A percentile compares a stretch with the other conserved stretches of the same genome.
These are phyloP conservation scores for Lactarius evosmus DNA, from an alignment of 768 basidiomycete species.

Conservation along the genomic window DNA sequence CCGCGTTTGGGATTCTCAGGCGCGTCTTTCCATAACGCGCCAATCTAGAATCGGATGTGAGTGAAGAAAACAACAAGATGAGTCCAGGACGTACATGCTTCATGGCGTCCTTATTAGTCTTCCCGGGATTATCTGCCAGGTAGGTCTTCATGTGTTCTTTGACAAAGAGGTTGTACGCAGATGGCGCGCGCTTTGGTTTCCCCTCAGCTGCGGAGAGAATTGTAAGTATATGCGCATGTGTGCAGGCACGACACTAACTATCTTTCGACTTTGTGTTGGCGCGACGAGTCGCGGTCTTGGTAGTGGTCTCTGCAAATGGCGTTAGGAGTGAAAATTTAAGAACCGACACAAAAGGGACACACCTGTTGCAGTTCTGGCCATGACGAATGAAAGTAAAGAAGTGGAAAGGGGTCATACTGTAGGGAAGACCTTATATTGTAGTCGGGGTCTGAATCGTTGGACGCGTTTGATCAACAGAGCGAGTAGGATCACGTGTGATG, in stretches of 20 bases:
- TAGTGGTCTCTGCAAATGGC: constrained; percentile 43
- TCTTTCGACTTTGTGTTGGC: constrained; percentile 43
- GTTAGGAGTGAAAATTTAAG: not conserved
- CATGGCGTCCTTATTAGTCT: constrained; percentile 54
- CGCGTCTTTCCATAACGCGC: constrained; percentile 52
- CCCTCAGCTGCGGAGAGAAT: constrained; percentile 12
- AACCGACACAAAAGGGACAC: constrained; percentile 20
- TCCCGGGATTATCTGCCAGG: constrained; percentile 51
- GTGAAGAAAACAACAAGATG: not conserved
- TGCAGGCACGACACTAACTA: constrained; percentile 28
- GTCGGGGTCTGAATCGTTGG: constrained; percentile 29
- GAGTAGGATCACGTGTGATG: constrained; percentile 16
- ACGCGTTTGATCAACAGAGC: constrained; percentile 28
- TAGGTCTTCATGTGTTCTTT: constrained; percentile 55
- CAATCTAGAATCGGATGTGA: constrained; percentile 43
- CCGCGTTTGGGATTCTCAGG: constrained; percentile 66
- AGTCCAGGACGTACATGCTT: constrained; percentile 35
- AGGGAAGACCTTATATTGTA: constrained; percentile 13
- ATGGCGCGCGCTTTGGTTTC: constrained; percentile 56
- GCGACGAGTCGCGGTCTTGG: constrained; percentile 55
- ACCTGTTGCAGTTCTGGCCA: constrained; percentile 56
- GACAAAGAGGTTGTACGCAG: constrained; percentile 58
- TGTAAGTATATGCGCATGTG: constrained; percentile 16
- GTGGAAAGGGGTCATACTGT: not conserved
- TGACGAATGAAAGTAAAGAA: constrained; percentile 30